A percentile compares a stretch with the other conserved stretches of the same genome.
phyloP scores from a whole-genome alignment of 1,284 basidiomycete genomes.

The Neolentinus lepideus region DNA sequence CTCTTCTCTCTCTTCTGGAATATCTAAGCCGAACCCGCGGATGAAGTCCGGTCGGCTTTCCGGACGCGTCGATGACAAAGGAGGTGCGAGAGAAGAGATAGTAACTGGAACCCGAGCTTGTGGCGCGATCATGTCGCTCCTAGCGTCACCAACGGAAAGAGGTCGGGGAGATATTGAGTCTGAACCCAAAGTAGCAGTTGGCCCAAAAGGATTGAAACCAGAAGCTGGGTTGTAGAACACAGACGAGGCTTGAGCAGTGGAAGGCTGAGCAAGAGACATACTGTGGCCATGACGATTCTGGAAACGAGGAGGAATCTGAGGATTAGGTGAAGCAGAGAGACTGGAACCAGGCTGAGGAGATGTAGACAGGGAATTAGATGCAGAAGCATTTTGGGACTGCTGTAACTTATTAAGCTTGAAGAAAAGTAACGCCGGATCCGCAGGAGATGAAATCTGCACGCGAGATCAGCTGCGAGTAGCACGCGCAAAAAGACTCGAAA shows the following conservation, averaged over 20 bases:
- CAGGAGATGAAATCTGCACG: conserved; percentile 75
- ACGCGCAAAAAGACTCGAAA: conserved; percentile 12
- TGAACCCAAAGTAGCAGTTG: conserved; percentile 41
- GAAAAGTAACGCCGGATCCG: conserved; percentile 68
- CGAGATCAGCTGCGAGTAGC: background rate
- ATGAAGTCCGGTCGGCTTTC: conserved; percentile 63
- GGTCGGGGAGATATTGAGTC: conserved; percentile 30
- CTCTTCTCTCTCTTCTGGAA: conserved; percentile 56
- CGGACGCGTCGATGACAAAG: conserved; percentile 32
- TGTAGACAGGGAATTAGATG: conserved; percentile 43
- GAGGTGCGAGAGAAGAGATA: conserved; percentile 39
- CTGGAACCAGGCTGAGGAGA: conserved; percentile 56
- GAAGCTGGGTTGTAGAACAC: conserved; percentile 33
- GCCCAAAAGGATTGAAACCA: conserved; percentile 56
- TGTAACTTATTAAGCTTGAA: conserved; percentile 81
- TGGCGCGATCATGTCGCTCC: conserved; percentile 32
- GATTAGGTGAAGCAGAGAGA: conserved; percentile 44
- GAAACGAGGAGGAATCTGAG: conserved; percentile 31
- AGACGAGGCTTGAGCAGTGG: conserved; percentile 19
- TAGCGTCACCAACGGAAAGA: background rate
- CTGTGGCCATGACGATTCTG: conserved; percentile 62
- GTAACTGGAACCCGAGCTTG: conserved; percentile 51
- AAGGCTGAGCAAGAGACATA: conserved; percentile 59
- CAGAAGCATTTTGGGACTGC: conserved; percentile 54
- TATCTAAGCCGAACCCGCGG: conserved; percentile 72